Conservation (phyloP, 176 grass and related monocot species). For the Raddia guianensis region DNA sequence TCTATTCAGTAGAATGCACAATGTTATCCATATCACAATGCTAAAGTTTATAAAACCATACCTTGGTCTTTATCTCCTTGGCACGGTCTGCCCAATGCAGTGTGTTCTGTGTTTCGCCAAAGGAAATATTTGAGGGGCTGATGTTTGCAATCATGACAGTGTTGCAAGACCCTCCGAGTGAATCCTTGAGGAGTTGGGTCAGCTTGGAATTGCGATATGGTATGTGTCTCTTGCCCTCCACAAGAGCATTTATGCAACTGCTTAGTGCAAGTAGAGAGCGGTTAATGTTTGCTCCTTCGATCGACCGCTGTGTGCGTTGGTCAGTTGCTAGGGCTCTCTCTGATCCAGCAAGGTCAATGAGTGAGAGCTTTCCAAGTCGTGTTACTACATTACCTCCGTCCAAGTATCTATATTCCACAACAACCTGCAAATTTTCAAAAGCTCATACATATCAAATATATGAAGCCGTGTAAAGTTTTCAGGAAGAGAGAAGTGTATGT, state of each 20-base stretch:
- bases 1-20: constrained; percentile 19
- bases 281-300: constrained; percentile 96
- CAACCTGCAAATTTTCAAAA: constrained; percentile 53
- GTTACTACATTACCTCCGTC: constrained; percentile 54
- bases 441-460: constrained; percentile 30
- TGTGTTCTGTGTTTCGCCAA: constrained; percentile 94
- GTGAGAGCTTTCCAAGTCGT: constrained; percentile 80
- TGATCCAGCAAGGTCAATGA: constrained; percentile 96
- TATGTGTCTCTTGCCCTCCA: constrained; percentile 97
- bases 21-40: not conserved
- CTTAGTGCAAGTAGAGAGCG: constrained; percentile 89
- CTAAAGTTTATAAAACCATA: constrained; percentile 29
- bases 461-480: not conserved
- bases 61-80: constrained; percentile 98
- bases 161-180: constrained; percentile 86
- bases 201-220: constrained; percentile 96
- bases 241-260: constrained; percentile 91
- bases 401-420: constrained; percentile 79
- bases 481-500: not conserved
- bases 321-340: constrained; percentile 95
- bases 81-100: constrained; percentile 99
- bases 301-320: constrained; percentile 73
- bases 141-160: constrained; percentile 98
- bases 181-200: constrained; percentile 97
- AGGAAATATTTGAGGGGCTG: constrained; percentile 67